Conservation (phyloP, 352 stramenopile genomes). For the Phytophthora cryptogea region DNA sequence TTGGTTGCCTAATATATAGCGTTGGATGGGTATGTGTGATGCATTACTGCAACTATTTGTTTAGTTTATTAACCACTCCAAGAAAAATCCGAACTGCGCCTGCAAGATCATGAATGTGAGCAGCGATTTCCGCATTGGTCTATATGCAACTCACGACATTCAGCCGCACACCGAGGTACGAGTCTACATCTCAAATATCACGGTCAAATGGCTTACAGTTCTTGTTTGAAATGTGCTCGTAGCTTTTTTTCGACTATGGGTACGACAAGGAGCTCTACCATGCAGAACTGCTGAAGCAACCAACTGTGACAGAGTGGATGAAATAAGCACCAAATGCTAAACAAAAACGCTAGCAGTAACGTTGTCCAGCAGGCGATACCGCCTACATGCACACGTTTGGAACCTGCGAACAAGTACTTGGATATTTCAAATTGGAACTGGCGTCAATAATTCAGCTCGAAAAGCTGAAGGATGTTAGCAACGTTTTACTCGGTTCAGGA, state of each 20-base stretch:
- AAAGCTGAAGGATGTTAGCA: neutral
- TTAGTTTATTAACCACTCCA: constrained; percentile 92
- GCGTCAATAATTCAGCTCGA: neutral
- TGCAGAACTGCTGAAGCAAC: constrained; percentile 59
- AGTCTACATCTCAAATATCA: neutral
- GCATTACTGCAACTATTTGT: neutral
- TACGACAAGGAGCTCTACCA: constrained; percentile 78
- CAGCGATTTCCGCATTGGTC: constrained; percentile 92
- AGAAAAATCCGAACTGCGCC: constrained; percentile 83
- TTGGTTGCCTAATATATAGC: neutral
- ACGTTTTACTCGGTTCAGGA: constrained; percentile 1
- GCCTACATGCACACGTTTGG: neutral
- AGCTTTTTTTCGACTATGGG: constrained; percentile 90
- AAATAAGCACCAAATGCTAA: constrained; percentile 27
- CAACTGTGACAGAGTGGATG: constrained; percentile 73
- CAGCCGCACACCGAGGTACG: constrained; percentile 81
- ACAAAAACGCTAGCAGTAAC: neutral
- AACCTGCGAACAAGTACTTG: constrained; percentile 3
- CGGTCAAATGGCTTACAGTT: neutral
- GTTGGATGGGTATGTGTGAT: neutral
- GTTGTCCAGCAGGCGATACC: neutral
- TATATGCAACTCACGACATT: constrained; percentile 93
- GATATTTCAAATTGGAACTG: constrained; percentile 1
- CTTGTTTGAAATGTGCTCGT: neutral
- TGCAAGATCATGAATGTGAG: constrained; percentile 92